These are phyloP conservation scores for Bacidia rubella DNA, from an alignment of 495 filamentous ascomycete species.

Conservation along the genomic window DNA sequence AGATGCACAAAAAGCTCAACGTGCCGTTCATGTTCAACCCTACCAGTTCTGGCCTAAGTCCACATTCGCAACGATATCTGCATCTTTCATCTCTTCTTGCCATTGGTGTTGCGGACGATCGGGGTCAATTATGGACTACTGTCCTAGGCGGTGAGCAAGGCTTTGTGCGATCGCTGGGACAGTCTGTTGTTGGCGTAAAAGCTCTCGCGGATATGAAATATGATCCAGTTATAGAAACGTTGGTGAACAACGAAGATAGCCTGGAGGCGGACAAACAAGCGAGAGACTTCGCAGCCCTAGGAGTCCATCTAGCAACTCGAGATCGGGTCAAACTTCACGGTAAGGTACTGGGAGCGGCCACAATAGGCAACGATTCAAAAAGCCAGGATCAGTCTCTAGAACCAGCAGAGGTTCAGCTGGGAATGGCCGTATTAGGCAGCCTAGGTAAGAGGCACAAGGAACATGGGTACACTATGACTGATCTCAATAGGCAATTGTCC, in stretches of 20 bases:
- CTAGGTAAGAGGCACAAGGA: slow-evolving; percentile 33
- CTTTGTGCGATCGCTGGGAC: slow-evolving; percentile 44
- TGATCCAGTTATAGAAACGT: slow-evolving; percentile 50
- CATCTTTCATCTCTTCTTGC: slow-evolving; percentile 49
- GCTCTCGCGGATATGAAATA: slow-evolving; percentile 40
- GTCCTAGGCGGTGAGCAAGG: slow-evolving; percentile 59
- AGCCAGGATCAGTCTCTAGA: slow-evolving; percentile 6
- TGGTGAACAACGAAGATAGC: slow-evolving; percentile 28
- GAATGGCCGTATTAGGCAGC: slow-evolving; percentile 51
- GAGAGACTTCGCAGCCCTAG: slow-evolving; percentile 45
- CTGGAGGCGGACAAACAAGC: slow-evolving; percentile 24
- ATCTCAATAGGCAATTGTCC: slow-evolving; percentile 49
- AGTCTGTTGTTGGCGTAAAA: slow-evolving; percentile 43
- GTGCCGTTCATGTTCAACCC: slow-evolving; percentile 44
- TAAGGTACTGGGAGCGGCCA: slow-evolving; percentile 37
- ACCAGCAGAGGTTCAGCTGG: slow-evolving; percentile 46
- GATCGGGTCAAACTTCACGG: slow-evolving; percentile 57
- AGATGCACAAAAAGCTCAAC: slow-evolving; percentile 33
- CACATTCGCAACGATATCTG: slow-evolving; percentile 39
- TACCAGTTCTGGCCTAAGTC: slow-evolving; percentile 41
- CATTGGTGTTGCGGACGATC: slow-evolving; percentile 50
- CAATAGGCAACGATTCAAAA: slow-evolving; percentile 6
- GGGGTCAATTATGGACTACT: slow-evolving; percentile 58
- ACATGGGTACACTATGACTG: not conserved
- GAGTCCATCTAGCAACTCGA: slow-evolving; percentile 52